A percentile compares a stretch with the other conserved stretches of the same genome.
These are phyloP conservation scores for Actinomortierella ambigua DNA, from an alignment of 371 early-diverging fungal species.

Conservation along the genomic window DNA sequence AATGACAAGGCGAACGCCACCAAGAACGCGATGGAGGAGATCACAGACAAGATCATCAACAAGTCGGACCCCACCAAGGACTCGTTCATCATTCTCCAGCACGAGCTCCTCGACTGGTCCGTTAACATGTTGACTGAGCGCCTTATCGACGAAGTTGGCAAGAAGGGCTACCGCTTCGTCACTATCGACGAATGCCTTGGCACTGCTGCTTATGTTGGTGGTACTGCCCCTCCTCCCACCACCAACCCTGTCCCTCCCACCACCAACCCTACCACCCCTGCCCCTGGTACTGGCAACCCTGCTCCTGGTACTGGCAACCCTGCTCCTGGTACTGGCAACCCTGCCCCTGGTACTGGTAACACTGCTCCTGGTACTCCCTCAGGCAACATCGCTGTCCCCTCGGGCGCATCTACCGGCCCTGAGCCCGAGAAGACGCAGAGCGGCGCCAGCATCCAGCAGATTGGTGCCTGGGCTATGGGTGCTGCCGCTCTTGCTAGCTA, in stretches of 20 bases:
- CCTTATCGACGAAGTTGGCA: background rate
- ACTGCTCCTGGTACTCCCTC: background rate
- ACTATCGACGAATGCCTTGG: background rate
- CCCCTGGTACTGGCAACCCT: background rate
- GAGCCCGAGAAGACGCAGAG: too few species aligned
- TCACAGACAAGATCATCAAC: background rate
- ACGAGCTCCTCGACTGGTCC: background rate
- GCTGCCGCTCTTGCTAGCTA: too few species aligned
- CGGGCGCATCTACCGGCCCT: too few species aligned
- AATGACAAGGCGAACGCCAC: background rate
- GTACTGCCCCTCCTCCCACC: background rate
- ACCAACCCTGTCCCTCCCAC: background rate
- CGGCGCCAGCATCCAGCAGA: too few species aligned
- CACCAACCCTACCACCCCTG: background rate
- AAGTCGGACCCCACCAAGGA: background rate
- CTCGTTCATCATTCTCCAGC: conserved; percentile 1
- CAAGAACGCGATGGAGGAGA: background rate
- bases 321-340: background rate
- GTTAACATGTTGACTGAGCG: background rate
- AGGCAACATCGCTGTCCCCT: conserved; percentile 1
- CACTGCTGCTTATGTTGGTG: background rate
- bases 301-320: background rate
- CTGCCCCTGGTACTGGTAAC: background rate
- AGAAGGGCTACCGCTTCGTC: background rate
- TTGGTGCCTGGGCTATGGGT: too few species aligned